A percentile compares a stretch with the other conserved stretches of the same genome.
phyloP scores from a whole-genome alignment of 352 stramenopile species.

The Phytophthora foliorum region DNA sequence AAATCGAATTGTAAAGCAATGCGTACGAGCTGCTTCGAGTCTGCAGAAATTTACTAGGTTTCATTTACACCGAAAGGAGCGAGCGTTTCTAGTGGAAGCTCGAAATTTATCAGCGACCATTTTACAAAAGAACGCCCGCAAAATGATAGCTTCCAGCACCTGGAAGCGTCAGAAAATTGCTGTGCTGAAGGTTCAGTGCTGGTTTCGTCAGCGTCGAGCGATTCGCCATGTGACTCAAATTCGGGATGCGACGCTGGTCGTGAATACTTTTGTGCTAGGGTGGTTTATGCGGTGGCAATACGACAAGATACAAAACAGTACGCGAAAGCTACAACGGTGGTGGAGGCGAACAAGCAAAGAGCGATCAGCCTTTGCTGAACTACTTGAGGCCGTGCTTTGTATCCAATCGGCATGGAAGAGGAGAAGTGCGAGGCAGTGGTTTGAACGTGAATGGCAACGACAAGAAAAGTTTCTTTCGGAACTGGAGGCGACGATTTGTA shows the following conservation, averaged over 20 bases:
- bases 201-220: slow-evolving; percentile 40
- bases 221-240: slow-evolving; percentile 2
- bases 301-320: background rate
- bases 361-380: slow-evolving; percentile 33
- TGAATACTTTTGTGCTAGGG: slow-evolving; percentile 27
- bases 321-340: slow-evolving; percentile 54
- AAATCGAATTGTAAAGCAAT: slow-evolving; percentile 12
- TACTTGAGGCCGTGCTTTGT: slow-evolving; percentile 50
- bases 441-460: slow-evolving; percentile 24
- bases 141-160: slow-evolving; percentile 24
- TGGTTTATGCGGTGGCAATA: slow-evolving; percentile 43
- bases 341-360: slow-evolving; percentile 40
- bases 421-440: slow-evolving; percentile 23
- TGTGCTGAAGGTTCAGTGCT: slow-evolving; percentile 49
- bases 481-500: slow-evolving; percentile 52
- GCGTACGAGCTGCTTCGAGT: slow-evolving; percentile 15
- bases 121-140: slow-evolving; percentile 60
- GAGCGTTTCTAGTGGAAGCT: slow-evolving; percentile 41
- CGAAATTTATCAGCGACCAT: slow-evolving; percentile 52
- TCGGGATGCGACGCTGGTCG: slow-evolving; percentile 1
- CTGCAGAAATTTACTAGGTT: slow-evolving; percentile 57
- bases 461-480: slow-evolving; percentile 35
- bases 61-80: slow-evolving; percentile 52
- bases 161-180: slow-evolving; percentile 24
- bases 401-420: slow-evolving; percentile 60